A percentile compares a stretch with the other conserved stretches of the same genome.
Conservation (phyloP, 75 land plant genomes). For the Ceratopteris richardii region DNA sequence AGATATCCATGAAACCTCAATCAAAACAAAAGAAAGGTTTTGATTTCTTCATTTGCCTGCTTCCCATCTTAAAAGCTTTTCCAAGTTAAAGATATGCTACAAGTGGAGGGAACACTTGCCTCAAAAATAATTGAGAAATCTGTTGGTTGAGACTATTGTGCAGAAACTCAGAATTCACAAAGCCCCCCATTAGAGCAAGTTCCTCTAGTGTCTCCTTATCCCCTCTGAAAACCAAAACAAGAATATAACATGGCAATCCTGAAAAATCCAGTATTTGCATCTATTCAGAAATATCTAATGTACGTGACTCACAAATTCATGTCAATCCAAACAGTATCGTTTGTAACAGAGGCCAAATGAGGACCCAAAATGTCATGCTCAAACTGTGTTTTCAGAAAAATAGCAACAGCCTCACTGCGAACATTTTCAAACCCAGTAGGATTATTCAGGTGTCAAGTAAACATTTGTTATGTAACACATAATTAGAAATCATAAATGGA, state of each 20-base stretch:
- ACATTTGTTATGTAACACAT: no score
- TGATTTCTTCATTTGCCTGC: no score
- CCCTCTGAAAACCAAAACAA: slow-evolving; percentile 30
- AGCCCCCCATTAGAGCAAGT: slow-evolving; percentile 73
- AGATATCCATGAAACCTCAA: no score
- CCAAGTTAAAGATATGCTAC: no score
- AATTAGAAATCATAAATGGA: no score
- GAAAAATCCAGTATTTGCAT: not conserved
- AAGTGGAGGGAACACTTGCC: no score
- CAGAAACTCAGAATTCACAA: slow-evolving; percentile 60
- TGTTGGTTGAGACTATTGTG: slow-evolving; percentile 57
- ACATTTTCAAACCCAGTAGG: not conserved
- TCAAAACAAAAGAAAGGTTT: no score
- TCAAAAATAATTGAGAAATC: slow-evolving; percentile 37
- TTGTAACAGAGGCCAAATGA: slow-evolving; percentile 42
- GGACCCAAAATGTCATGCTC: slow-evolving; percentile 64
- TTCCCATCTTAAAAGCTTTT: no score
- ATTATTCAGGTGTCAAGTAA: no score
- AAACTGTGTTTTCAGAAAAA: slow-evolving; percentile 73
- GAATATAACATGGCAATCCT: not conserved
- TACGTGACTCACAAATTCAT: slow-evolving; percentile 44
- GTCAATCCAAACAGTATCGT: slow-evolving; percentile 16
- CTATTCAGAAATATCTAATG: not conserved
- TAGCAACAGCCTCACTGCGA: slow-evolving; percentile 69
- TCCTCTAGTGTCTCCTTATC: slow-evolving; percentile 49